Evolutionary conservation across 2,329 filamentous ascomycete genomes (phyloP), one percentile per base, ranked within the genome.

Genomic region (Clathrospora elynae): DNA sequence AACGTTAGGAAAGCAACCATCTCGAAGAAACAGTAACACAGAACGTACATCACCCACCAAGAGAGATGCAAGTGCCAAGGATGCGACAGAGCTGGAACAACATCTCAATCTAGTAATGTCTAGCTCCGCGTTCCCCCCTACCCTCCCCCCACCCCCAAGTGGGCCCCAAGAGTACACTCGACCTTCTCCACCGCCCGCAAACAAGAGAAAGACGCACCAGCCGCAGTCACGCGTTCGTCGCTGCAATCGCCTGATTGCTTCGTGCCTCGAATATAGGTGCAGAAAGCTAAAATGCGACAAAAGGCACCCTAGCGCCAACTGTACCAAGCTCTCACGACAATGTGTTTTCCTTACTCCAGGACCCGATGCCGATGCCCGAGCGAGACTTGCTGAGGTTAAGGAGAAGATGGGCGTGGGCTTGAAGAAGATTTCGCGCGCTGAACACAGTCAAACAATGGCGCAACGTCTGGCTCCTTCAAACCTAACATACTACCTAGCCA

Each of bases 281-380:
- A 80, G 88, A 26, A 92, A 92, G 70, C 75, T 90, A 42, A 88
- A 87, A 66, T 92, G 88, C 71, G 85, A 88, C 72, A 89, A 88
- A 63, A 70, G 76, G 13, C 79, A 86, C 35, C 86, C 88, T 47
- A 92, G 87, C 64, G 77, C 76, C 51, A 88, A 88, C 67, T 86
- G 83, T 67, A 70, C 67, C n/a, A 71, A 76, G 36, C 75, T 73
- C 60, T 59, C 64, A n/a, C 71, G 77, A 12, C 73, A 78, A 52
- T 81, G 78, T 54, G 66, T 87, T 24, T 88, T 87, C 61, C 76
- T 89, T 23, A 81, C 83, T 2, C 79, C 83, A 0, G 79, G 83
- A 14, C 73, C 87, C n/a, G 86, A 90, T 65, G 78, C 85, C 47
- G 81, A 81, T 6, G 82, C 82, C 38, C 85, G 88, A 67, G 76